phyloP scores from a whole-genome alignment of 2,329 filamentous ascomycete genomes.

The Aspergillus udagawae region DNA sequence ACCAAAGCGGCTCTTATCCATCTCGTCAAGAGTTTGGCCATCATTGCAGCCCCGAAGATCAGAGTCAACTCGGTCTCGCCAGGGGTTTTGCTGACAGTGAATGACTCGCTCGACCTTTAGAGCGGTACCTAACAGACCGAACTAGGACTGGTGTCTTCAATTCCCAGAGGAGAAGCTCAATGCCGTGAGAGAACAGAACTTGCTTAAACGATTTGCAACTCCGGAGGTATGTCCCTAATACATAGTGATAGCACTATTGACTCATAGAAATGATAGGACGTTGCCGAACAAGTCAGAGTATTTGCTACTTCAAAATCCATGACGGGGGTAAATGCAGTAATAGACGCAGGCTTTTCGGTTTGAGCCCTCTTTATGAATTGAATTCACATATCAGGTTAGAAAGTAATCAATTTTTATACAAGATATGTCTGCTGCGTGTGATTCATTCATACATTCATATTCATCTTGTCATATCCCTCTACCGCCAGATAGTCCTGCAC shows the following conservation, averaged over 20 bases:
- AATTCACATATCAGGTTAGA: too few species aligned
- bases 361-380: not conserved
- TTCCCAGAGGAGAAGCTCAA: constrained; percentile 1
- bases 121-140: not conserved
- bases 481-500: too few species aligned
- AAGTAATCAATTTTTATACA: too few species aligned
- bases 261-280: not conserved
- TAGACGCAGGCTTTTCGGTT: constrained; percentile 3
- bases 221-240: constrained; percentile 1
- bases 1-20: constrained; percentile 6
- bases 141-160: constrained; percentile 2
- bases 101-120: not conserved
- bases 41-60: constrained; percentile 4
- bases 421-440: too few species aligned
- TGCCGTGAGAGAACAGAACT: constrained; percentile 1
- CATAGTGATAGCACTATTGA: too few species aligned
- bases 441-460: too few species aligned
- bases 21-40: constrained; percentile 1
- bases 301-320: not conserved
- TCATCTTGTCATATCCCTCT: too few species aligned
- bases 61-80: constrained; percentile 4
- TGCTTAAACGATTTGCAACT: constrained; percentile 2
- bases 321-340: constrained; percentile 1
- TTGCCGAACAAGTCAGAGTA: constrained; percentile 3
- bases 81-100: constrained; percentile 4